Conservation (phyloP, 176 grass and related monocot genomes). For the Triticum dicoccoides region DNA sequence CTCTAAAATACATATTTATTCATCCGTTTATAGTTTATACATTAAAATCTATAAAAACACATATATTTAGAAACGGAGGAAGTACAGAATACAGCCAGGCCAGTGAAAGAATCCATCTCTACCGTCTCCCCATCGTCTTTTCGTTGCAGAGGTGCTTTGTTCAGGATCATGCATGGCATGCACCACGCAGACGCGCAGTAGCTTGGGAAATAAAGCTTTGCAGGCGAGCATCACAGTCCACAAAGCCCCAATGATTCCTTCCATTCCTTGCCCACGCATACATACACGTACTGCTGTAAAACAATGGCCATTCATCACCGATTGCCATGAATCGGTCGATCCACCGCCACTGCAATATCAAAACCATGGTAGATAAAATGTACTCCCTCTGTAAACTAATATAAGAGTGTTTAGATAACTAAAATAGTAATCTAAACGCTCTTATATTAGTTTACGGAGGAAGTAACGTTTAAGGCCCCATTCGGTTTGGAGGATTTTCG, state of each 20-base stretch:
- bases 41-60: too few species aligned
- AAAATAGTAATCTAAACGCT: too few species aligned
- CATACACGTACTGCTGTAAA: neutral
- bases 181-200: neutral
- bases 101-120: neutral
- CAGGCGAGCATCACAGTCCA: neutral
- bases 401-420: too few species aligned
- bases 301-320: neutral
- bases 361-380: neutral
- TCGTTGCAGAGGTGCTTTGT: neutral
- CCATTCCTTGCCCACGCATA: neutral
- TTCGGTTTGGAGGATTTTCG: too few species aligned
- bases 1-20: too few species aligned
- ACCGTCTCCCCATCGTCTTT: neutral
- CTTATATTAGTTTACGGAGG: too few species aligned
- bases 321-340: neutral
- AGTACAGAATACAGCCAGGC: too few species aligned
- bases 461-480: too few species aligned
- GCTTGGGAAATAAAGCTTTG: neutral
- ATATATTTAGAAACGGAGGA: too few species aligned
- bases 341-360: neutral
- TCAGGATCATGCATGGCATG: neutral
- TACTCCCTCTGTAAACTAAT: too few species aligned
- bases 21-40: too few species aligned
- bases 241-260: slow-evolving; percentile 7